Evolutionary conservation across 768 basidiomycete genomes (phyloP), one percentile per base, ranked within the genome.

Genomic region (Clathrus columnatus): DNA sequence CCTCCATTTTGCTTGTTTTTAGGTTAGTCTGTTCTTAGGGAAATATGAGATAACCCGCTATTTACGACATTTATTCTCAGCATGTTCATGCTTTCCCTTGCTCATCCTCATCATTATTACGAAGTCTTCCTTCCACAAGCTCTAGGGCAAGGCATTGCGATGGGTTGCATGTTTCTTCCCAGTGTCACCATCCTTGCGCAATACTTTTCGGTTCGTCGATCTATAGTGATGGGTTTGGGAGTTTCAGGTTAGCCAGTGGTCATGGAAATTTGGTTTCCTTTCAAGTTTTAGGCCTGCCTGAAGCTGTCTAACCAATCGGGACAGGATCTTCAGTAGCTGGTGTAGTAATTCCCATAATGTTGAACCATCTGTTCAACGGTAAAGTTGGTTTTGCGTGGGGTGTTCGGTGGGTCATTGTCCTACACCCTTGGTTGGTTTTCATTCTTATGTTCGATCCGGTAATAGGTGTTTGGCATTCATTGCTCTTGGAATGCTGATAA

Each of bases 301-400:
- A n/a, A n/a, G n/a, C n/a, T n/a, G n/a, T n/a, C n/a, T n/a, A n/a
- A n/a, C n/a, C n/a, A n/a, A n/a, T n/a, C n/a, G n/a, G 7, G 2
- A 3, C 36, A 54, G 52, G 76, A 20, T 75, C 81, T n/a, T 80
- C 77, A 17, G 63, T 82, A 14, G 84, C 84, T 2, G 82, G 80
- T 10, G 72, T 79, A 23, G 61, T 85, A 7, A 80, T 83, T 55
- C 80, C 82, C 2, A 81, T 84, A 60, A 75, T 84, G 70, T 69
- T 87, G 18, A 85, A 86, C 62, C 70, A 74, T 36, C 68, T 75
- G 21, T 58, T 70, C 42, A 49, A 63, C 43, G 52, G 36, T 4
- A 60, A 59, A 2, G 68, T 75, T 17, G 80, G 83, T 2, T 75
- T 81, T 42, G 69, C 67, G 11, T 71, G 68, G 28, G 71, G 76